These are phyloP conservation scores for Lathyrus tuberosus DNA, from an alignment of 306 rosid species.

Conservation along the genomic window DNA sequence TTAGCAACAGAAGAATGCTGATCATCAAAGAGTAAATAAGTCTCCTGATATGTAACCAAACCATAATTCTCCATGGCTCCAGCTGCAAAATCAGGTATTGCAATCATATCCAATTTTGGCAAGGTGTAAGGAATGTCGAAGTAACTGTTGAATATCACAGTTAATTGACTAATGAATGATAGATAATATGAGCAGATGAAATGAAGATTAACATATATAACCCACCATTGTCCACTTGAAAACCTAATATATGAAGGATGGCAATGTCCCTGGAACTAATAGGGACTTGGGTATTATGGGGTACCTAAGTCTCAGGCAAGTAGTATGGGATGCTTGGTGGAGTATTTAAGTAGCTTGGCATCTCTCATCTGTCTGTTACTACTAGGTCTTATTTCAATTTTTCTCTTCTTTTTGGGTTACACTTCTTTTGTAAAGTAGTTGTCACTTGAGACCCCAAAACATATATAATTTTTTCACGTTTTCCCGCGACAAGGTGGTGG, in stretches of 20 bases:
- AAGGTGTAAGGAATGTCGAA: constrained; percentile 82
- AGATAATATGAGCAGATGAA: constrained; percentile 28
- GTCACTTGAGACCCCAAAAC: constrained; percentile 3
- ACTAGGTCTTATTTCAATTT: constrained; percentile 5
- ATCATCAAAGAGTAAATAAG: constrained; percentile 88
- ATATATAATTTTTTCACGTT: background rate
- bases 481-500: constrained; percentile 16
- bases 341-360: background rate
- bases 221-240: background rate
- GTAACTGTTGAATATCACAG: constrained; percentile 61
- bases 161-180: constrained; percentile 35
- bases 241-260: constrained; percentile 25
- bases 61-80: constrained; percentile 99
- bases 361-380: constrained; percentile 11
- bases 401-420: background rate
- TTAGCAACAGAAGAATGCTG: constrained; percentile 83
- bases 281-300: no score
- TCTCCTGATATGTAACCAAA: constrained; percentile 88
- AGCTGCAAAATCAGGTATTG: constrained; percentile 96
- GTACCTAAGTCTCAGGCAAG: no score
- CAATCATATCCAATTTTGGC: constrained; percentile 95
- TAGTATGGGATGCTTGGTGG: no score
- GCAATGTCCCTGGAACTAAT: background rate
- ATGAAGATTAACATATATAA: constrained; percentile 12
- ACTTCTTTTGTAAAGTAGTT: background rate